These are phyloP conservation scores for Haplosporangium sp. DNA, from an alignment of 371 early-diverging fungal genomes.

Conservation along the genomic window DNA sequence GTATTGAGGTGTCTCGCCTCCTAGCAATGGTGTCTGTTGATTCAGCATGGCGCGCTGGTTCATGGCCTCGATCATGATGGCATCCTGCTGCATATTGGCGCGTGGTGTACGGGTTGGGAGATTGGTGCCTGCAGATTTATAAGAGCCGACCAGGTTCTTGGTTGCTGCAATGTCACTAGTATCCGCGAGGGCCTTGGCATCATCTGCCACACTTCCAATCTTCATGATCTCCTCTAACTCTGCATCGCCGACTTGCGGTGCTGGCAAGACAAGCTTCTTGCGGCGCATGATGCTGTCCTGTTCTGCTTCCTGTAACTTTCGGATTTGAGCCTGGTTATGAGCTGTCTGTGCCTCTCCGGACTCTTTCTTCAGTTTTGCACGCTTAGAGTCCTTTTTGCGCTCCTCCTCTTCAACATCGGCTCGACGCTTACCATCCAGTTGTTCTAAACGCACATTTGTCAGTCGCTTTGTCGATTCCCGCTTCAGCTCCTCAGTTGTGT, in stretches of 20 bases:
- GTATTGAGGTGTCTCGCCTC: constrained; percentile 71
- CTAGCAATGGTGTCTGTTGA: constrained; percentile 91
- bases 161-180: constrained; percentile 71
- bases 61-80: constrained; percentile 83
- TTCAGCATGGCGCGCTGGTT: constrained; percentile 82
- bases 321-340: constrained; percentile 61
- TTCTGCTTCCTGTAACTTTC: constrained; percentile 76
- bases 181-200: constrained; percentile 78
- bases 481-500: constrained; percentile 86
- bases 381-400: constrained; percentile 82
- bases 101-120: constrained; percentile 74
- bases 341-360: constrained; percentile 62
- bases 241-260: constrained; percentile 91
- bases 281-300: constrained; percentile 74
- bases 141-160: constrained; percentile 76
- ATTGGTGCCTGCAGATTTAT: constrained; percentile 68
- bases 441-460: constrained; percentile 74
- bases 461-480: constrained; percentile 69
- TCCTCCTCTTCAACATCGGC: constrained; percentile 77
- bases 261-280: constrained; percentile 84
- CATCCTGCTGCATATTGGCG: constrained; percentile 79
- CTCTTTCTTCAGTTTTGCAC: constrained; percentile 72
- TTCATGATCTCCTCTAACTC: constrained; percentile 95
- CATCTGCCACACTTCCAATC: constrained; percentile 86
- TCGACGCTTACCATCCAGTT: constrained; percentile 84